A percentile compares a stretch with the other conserved stretches of the same genome.
Conservation (phyloP, 148 eudicot genomes). For the Vaccinium darrowii region DNA sequence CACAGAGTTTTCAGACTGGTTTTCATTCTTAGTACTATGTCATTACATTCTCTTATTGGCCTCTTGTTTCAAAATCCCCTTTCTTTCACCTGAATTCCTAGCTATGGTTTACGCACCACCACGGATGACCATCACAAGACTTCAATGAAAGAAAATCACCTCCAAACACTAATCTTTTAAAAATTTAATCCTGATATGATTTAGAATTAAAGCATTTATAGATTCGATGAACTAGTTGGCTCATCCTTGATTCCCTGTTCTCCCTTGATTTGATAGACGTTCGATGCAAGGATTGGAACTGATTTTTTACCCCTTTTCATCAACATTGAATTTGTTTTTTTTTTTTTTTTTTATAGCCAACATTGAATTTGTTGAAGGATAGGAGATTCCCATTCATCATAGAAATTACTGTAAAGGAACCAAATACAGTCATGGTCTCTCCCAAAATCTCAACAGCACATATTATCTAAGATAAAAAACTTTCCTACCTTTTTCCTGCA, state of each 20-base stretch:
- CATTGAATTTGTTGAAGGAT: background rate
- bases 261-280: background rate
- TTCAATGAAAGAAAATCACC: background rate
- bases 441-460: background rate
- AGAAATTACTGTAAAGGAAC: background rate
- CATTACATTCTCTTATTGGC: background rate
- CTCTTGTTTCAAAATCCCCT: background rate
- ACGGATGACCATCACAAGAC: background rate
- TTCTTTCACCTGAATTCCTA: background rate
- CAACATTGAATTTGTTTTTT: background rate
- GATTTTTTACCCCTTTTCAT: background rate
- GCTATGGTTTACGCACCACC: background rate
- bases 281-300: background rate
- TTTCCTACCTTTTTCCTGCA: conserved; percentile 88
- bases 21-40: background rate
- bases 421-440: background rate
- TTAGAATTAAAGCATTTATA: background rate
- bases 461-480: background rate
- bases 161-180: background rate
- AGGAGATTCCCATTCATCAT: background rate
- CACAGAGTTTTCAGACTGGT: background rate
- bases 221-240: background rate
- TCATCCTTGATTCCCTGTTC: no score
- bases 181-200: background rate
- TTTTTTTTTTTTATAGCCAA: background rate